A percentile compares a stretch with the other conserved stretches of the same genome.
phyloP scores from a whole-genome alignment of 495 filamentous ascomycete genomes.

The Penicillium pancosmium region DNA sequence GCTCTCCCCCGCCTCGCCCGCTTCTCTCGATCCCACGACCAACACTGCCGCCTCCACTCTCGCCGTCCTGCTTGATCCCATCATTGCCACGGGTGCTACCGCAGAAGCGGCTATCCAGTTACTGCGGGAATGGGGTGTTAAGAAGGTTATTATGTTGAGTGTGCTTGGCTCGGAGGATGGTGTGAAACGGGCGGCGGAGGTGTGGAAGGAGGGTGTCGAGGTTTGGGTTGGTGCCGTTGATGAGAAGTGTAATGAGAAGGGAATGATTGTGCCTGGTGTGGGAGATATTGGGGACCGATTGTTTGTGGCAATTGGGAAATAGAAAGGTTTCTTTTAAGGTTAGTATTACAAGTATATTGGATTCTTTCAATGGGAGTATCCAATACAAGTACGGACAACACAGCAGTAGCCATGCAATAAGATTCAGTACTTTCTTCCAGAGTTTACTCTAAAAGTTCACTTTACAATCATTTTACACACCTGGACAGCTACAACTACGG shows the following conservation, averaged over 20 bases:
- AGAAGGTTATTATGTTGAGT: slow-evolving; percentile 75
- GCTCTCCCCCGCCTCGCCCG: slow-evolving; percentile 31
- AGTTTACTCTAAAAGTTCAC: too few relatives aligned
- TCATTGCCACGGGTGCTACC: slow-evolving; percentile 93
- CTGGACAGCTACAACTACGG: neutral
- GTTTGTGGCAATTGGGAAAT: slow-evolving; percentile 93
- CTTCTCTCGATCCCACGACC: slow-evolving; percentile 33
- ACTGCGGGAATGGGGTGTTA: slow-evolving; percentile 85
- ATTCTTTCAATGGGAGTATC: neutral
- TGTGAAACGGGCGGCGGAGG: slow-evolving; percentile 65
- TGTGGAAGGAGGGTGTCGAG: slow-evolving; percentile 74
- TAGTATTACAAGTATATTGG: neutral
- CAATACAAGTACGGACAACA: too few relatives aligned
- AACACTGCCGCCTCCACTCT: slow-evolving; percentile 56
- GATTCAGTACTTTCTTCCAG: too few relatives aligned
- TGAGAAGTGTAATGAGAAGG: slow-evolving; percentile 65
- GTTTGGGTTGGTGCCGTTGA: slow-evolving; percentile 86
- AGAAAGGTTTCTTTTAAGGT: slow-evolving; percentile 13
- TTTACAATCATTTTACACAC: too few relatives aligned
- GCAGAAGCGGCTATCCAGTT: slow-evolving; percentile 88
- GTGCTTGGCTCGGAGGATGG: slow-evolving; percentile 73
- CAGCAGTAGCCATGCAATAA: too few relatives aligned
- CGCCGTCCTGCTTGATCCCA: slow-evolving; percentile 85
- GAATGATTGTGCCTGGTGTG: slow-evolving; percentile 90
- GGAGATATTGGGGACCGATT: slow-evolving; percentile 92